Conservation (phyloP, 164 flowering plant genomes). For the Euptelea pleiosperma region DNA sequence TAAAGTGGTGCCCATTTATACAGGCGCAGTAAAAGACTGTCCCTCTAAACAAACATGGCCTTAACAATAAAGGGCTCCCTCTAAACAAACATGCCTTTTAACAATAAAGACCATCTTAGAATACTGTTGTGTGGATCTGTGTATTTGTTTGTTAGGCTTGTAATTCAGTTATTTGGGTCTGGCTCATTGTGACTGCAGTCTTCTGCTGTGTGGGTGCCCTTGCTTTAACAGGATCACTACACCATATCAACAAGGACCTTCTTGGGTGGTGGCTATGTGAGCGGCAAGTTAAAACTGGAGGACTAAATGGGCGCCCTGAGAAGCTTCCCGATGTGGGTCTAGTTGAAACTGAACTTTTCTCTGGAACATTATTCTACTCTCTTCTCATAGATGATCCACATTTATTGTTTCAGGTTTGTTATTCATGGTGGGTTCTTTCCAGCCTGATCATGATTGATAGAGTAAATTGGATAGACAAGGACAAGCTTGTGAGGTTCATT, state of each 20-base stretch:
- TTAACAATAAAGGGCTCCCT: no score
- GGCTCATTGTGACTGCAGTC: conserved; percentile 41
- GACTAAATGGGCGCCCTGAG: conserved; percentile 93
- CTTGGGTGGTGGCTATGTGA: conserved; percentile 99
- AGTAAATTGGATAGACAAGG: conserved; percentile 91
- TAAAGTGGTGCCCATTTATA: no score
- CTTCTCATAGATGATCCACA: background rate
- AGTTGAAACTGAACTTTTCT: conserved; percentile 1
- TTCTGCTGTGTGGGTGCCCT: conserved; percentile 96
- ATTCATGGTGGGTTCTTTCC: conserved; percentile 99
- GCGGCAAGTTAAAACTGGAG: conserved; percentile 87
- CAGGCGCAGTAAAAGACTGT: no score
- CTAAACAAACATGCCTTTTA: no score
- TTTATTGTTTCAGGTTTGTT: conserved; percentile 73
- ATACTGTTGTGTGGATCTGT: no score
- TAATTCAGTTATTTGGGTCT: no score
- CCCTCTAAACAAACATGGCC: no score
- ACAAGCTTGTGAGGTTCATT: conserved; percentile 74
- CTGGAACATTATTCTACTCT: no score
- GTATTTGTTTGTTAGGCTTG: no score
- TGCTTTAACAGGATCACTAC: conserved; percentile 73
- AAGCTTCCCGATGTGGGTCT: conserved; percentile 88
- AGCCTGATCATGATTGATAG: conserved; percentile 87
- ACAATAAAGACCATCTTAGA: no score
- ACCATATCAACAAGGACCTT: conserved; percentile 81